phyloP scores from a whole-genome alignment of 176 grass and related monocot species.

The Olyra latifolia region DNA sequence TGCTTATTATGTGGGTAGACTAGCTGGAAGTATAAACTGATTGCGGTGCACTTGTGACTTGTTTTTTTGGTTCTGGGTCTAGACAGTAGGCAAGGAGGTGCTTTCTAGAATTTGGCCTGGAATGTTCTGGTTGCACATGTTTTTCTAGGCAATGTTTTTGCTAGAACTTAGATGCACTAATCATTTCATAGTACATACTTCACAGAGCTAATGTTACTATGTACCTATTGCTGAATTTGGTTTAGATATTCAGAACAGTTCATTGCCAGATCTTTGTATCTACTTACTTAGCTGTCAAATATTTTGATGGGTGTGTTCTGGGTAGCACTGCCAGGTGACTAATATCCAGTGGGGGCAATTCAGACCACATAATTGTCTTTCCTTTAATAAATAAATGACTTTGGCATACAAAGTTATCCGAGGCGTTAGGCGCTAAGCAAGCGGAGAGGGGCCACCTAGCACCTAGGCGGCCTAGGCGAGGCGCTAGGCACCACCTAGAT shows the following conservation, averaged over 20 bases:
- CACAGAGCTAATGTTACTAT: neutral
- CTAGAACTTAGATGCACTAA: neutral
- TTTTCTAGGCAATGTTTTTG: neutral
- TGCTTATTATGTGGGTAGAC: neutral
- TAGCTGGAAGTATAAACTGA: neutral
- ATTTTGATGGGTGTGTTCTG: neutral
- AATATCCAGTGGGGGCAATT: neutral
- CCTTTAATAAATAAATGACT: neutral
- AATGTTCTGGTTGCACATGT: neutral
- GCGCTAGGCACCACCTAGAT: too few relatives aligned
- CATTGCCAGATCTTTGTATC: neutral
- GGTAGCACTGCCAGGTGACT: neutral
- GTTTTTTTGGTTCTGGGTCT: slow-evolving; percentile 10
- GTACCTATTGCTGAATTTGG: neutral
- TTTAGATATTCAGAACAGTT: slow-evolving; percentile 3
- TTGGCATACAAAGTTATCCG: too few relatives aligned
- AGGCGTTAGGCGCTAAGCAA: too few relatives aligned
- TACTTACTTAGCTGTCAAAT: neutral
- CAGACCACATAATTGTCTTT: neutral
- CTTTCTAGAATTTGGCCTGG: slow-evolving; percentile 9
- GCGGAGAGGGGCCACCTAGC: too few relatives aligned
- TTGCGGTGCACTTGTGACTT: neutral
- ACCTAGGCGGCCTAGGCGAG: too few relatives aligned
- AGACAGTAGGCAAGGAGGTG: neutral
- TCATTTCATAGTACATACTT: slow-evolving; percentile 6